These are phyloP conservation scores for Annona squamosa DNA, from an alignment of 164 flowering plant genomes.

Conservation along the genomic window DNA sequence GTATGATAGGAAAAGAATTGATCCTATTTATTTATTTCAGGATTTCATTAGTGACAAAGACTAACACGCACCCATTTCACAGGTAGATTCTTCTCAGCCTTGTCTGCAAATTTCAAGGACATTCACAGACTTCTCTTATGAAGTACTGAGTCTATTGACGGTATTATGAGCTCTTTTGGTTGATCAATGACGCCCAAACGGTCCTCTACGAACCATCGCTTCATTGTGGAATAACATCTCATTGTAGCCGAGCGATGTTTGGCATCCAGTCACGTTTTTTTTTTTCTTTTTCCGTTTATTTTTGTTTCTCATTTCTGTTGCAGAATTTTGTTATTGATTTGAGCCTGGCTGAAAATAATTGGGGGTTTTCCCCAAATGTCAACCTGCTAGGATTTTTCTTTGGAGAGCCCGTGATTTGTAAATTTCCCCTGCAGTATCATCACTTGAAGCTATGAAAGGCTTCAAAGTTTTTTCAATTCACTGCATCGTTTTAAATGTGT, in stretches of 20 bases:
- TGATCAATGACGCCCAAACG: not conserved
- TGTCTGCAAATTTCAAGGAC: constrained; percentile 65
- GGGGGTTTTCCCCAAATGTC: not conserved
- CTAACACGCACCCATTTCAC: constrained; percentile 19
- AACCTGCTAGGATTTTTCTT: not conserved
- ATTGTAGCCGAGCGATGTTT: not conserved
- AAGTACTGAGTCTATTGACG: not conserved
- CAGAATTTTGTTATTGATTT: constrained; percentile 12
- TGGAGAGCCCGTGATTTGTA: not conserved
- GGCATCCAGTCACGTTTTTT: not conserved
- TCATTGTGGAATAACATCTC: not conserved
- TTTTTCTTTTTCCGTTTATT: not conserved
- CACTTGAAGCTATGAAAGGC: not conserved
- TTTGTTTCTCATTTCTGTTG: constrained; percentile 1
- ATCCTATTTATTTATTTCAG: not conserved
- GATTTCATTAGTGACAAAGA: not conserved
- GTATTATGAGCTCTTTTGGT: not conserved
- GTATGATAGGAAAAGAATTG: constrained; percentile 24
- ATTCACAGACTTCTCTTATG: constrained; percentile 67
- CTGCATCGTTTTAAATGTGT: too few relatives aligned
- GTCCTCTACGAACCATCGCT: not conserved
- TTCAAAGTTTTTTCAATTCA: not conserved
- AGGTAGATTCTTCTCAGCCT: constrained; percentile 64
- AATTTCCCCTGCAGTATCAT: not conserved
- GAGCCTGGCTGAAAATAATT: not conserved